Evolutionary conservation across 768 basidiomycete species (phyloP), one percentile per base, ranked within the genome.

Genomic region (Cubamyces lactineus): DNA sequence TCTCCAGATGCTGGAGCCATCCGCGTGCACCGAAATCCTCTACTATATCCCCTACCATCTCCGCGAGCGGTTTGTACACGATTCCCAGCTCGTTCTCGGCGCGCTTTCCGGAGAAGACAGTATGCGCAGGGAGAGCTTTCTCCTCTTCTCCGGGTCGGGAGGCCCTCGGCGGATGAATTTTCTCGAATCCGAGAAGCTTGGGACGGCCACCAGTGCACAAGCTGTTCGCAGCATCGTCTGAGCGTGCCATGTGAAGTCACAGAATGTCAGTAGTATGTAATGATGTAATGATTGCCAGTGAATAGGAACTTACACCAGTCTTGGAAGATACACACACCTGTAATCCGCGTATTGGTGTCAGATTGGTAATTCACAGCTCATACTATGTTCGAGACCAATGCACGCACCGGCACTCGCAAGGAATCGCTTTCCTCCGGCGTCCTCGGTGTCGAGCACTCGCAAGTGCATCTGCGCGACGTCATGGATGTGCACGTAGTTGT

Each of bases 21-120:
- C 79, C 78, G n/a, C 76, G 74, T 13, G 61, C 67, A 62, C 76
- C 75, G 51, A 77, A 82, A 57, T 83, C 79, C 4, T 69, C 73
- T 38, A 83, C 57, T 2, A 72, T 73, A 60, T 79, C 83, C 53
- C 57, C 72, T 5, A 77, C 69, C 9, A 75, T 74, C 65, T 81
- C 76, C 57, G 74, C 73, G 34, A 75, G 75, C 1, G 73, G 73
- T 3, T 73, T 73, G 53, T 78, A 83, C 57, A 75, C 74, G 13
- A 83, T 53, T 2, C 80, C 79, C 2, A 84, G 71, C 1, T 82
- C 70, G 26, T 71, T 73, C 41, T 69, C 67, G 8, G 71, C 75
- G 64, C 83, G 84, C 12, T 52, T 46, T 23, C 53, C 53, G 19
- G 59, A 60, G 43, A 43, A 43, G 34, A 53, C 19, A 6, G 42